phyloP scores from a whole-genome alignment of 106 monocot species.

The Iris macrosiphon region DNA sequence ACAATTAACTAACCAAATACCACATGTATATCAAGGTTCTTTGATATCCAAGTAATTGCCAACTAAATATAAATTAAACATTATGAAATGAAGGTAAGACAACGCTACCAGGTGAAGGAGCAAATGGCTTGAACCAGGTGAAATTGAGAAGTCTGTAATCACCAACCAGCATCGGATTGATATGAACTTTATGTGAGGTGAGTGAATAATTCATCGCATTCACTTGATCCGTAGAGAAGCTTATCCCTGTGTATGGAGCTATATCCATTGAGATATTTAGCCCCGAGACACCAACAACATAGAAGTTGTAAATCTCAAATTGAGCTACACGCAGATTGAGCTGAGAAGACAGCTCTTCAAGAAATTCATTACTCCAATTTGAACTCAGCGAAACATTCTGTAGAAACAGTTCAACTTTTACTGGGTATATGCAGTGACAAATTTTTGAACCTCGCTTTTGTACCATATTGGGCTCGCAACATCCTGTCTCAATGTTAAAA shows the following conservation, averaged over 20 bases:
- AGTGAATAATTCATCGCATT: constrained; percentile 53
- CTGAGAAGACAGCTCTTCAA: constrained; percentile 75
- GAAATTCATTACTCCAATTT: constrained; percentile 85
- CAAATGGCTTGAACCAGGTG: constrained; percentile 65
- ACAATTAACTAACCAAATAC: too few relatives aligned
- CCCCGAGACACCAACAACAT: constrained; percentile 86
- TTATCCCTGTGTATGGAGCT: constrained; percentile 66
- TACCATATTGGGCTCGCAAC: constrained; percentile 80
- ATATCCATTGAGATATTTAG: constrained; percentile 92
- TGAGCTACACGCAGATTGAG: constrained; percentile 61
- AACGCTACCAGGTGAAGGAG: constrained; percentile 76
- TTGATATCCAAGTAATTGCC: too few relatives aligned
- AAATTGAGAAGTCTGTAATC: constrained; percentile 81
- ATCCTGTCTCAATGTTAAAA: constrained; percentile 42
- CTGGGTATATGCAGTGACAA: constrained; percentile 89
- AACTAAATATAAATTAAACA: too few relatives aligned
- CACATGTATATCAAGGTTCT: too few relatives aligned
- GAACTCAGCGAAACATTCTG: constrained; percentile 75
- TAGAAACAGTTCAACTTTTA: constrained; percentile 75
- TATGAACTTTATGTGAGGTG: constrained; percentile 38
- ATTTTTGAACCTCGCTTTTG: constrained; percentile 49
- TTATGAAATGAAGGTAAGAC: background rate
- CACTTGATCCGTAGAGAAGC: constrained; percentile 62
- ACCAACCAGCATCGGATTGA: constrained; percentile 67
- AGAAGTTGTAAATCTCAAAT: constrained; percentile 90